Evolutionary conservation across 176 grass and related monocot species (phyloP), one percentile per base, ranked within the genome.

Genomic region (Paspalum vaginatum): DNA sequence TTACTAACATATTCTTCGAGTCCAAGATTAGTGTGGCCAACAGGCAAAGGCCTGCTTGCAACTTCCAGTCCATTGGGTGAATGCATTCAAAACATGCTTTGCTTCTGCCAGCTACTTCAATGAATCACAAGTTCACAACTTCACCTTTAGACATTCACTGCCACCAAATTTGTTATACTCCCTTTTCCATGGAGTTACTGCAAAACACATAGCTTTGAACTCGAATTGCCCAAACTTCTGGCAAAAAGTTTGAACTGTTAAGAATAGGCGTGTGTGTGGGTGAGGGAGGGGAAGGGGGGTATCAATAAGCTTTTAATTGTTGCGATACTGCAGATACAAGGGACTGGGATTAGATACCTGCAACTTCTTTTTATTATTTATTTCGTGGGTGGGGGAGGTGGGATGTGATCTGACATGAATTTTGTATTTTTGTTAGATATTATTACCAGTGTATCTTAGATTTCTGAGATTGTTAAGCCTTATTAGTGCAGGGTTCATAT

Each of bases 401-500:
- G 61, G 4, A 17, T 32, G 32, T 32, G 32, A 14, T 15, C 5
- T 38, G 22, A 5, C 11, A 63, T 63, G 27, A 38, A 63, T 63
- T 63, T 63, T 1, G 12, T 11, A 38, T 39, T 63, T 63, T 63
- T 1, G 12, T 11, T 61, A 62, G 11, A 37, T 37, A 27, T 7
- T 66, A 58, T 51, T 77, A 56, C 6, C 43, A 85, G 32, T 32
- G 27, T 5, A 5, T 37, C 44, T 48, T 85, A 43, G 37, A 15
- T 77, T 68, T 15, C 20, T 84, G 70, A 83, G 54, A 76, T 79
- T 85, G 24, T 75, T 89, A 40, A 72, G 25, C 21, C 72, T 65
- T 79, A 81, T 61, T 80, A 25, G 81, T 88, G 46, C 74, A 99
- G 96, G 93, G 58, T 88, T 75, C 90, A 85, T 95, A 83, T 91